phyloP scores from a whole-genome alignment of 192 early-diverging fungal genomes.

The Kickxella alabastrina region DNA sequence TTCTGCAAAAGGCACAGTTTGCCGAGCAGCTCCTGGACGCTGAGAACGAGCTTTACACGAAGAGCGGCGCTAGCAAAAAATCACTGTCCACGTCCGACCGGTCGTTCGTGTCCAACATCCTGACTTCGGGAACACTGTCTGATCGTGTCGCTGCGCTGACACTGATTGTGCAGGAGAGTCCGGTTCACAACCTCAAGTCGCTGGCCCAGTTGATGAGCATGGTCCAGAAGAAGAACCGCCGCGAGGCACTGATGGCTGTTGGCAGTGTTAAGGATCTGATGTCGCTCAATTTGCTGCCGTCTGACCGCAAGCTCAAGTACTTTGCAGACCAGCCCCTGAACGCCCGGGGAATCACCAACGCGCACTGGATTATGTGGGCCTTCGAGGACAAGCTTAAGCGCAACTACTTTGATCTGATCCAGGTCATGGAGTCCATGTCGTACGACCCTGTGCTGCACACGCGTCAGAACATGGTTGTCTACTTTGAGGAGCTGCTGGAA shows the following conservation, averaged over 20 bases:
- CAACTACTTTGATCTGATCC: constrained; percentile 85
- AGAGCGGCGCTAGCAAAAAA: constrained; percentile 46
- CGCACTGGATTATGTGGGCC: constrained; percentile 85
- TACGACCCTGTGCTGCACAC: constrained; percentile 85
- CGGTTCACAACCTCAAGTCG: constrained; percentile 72
- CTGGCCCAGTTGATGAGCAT: constrained; percentile 76
- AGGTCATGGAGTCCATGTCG: constrained; percentile 78
- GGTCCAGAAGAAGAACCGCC: constrained; percentile 85
- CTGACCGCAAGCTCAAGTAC: constrained; percentile 80
- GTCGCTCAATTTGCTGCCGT: constrained; percentile 70
- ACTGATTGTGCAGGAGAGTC: constrained; percentile 86
- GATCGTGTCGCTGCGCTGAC: constrained; percentile 94
- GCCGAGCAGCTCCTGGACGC: constrained; percentile 62
- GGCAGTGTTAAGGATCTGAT: constrained; percentile 89
- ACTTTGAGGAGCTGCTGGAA: constrained; percentile 72
- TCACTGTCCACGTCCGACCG: constrained; percentile 73
- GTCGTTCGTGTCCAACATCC: constrained; percentile 81
- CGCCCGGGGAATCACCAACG: constrained; percentile 54
- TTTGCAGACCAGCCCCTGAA: constrained; percentile 87
- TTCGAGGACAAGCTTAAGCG: constrained; percentile 95
- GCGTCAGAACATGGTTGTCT: constrained; percentile 72
- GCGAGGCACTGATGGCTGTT: constrained; percentile 81
- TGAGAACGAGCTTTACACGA: constrained; percentile 62
- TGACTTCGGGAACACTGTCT: constrained; percentile 86
- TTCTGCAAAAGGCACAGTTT: constrained; percentile 31